Base-by-base conservation (phyloP, 2,329 filamentous ascomycete species). In the Ceratocystis harringtonii region DNA sequence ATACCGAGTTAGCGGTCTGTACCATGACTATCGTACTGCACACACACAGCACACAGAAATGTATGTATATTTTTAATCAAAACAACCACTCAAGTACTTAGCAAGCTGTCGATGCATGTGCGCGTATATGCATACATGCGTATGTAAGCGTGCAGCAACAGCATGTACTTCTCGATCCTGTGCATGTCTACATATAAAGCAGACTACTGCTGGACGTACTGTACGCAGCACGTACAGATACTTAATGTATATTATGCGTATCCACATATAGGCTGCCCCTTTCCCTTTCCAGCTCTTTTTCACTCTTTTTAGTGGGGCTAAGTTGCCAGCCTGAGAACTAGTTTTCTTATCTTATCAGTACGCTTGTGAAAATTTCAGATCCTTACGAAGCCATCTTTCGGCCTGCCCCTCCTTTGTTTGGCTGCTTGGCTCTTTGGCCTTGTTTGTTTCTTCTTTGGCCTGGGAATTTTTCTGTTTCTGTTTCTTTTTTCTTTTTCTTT, bases 291-390 rank as follows among this genome's bases (percentile, higher is more conserved):
- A 58, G 52, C 28, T 19, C 36, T 15, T 41, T 41, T 5, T n/a
- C 55, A 58, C 17, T 25, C n/a, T 52, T 52, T 43, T 64, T 57
- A 43, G 17, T 58, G 41, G 55, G 25, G 12, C 25, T 41, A 10
- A 15, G 36, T 30, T 30, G 28, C 52, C 28, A 57, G 2, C 8
- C 50, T 25, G 28, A 5, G 15, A n/a, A 36, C 28, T 30, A 36
- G 8, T 28, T 15, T 44, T 5, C 62, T 57, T 64, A 57, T 43
- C 45, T 64, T 57, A 43, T 57, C 62, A 41, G 28, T 3, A 28
- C 15, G 32, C 28, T 36, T 58, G 48, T 52, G 30, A 58, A 58
- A 58, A 58, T 58, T 58, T 58, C 55, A 58, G 55, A 58, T 58
- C 55, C 55, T 58, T n/a, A 58, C 55, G n/a, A 32, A 30, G 28